A percentile compares a stretch with the other conserved stretches of the same genome.
Conservation (phyloP, 495 filamentous ascomycete species). For the Bathelium albidoporum region DNA sequence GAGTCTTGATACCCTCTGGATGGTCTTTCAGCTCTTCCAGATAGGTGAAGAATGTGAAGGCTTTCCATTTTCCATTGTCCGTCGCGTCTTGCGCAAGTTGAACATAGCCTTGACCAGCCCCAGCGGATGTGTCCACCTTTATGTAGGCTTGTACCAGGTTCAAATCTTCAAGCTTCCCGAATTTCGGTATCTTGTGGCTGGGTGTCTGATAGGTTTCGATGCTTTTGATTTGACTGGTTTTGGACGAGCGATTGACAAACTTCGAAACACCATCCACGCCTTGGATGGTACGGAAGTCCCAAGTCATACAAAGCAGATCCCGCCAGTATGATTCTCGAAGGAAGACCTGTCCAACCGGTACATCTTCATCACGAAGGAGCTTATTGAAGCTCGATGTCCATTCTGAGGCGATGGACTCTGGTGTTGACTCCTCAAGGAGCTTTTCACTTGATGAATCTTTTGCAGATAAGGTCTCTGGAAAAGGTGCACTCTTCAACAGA, state of each 20-base stretch:
- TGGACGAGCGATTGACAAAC: slow-evolving; percentile 5
- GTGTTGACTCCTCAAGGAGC: neutral
- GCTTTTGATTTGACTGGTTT: neutral
- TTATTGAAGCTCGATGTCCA: slow-evolving; percentile 19
- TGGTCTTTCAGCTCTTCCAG: slow-evolving; percentile 16
- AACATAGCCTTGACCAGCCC: slow-evolving; percentile 16
- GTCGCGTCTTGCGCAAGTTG: slow-evolving; percentile 3
- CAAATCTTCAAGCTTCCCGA: slow-evolving; percentile 8
- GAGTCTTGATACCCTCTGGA: slow-evolving; percentile 12
- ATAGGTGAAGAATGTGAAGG: slow-evolving; percentile 20
- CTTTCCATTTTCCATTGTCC: slow-evolving; percentile 17
- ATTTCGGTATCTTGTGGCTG: neutral
- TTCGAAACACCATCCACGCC: slow-evolving; percentile 12
- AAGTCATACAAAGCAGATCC: slow-evolving; percentile 22
- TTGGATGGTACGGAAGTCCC: slow-evolving; percentile 23
- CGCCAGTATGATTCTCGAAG: slow-evolving; percentile 20
- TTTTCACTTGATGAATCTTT: neutral
- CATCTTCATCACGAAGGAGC: slow-evolving; percentile 11
- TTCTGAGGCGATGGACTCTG: slow-evolving; percentile 12
- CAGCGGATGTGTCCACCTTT: slow-evolving; percentile 20
- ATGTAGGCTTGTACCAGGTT: slow-evolving; percentile 22
- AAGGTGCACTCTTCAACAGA: neutral
- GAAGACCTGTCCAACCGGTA: slow-evolving; percentile 10
- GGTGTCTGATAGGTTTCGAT: neutral
- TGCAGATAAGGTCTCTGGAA: neutral